A percentile compares a stretch with the other conserved stretches of the same genome.
Evolutionary conservation across 495 filamentous ascomycete genomes (phyloP).

Genomic region (Delitschia confertaspora): DNA sequence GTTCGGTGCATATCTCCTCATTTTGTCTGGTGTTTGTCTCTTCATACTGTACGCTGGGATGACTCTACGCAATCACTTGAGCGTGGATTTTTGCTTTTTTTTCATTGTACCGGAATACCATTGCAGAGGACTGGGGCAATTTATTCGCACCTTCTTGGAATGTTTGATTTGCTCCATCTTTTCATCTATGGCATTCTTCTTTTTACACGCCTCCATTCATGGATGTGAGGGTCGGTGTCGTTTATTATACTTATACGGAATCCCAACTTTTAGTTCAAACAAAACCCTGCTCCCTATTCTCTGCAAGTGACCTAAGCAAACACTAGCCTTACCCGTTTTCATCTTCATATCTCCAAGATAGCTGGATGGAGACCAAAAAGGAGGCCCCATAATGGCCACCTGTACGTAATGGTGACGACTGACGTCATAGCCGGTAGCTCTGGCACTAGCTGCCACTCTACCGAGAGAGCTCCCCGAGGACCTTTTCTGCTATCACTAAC

Average conservation of each 20-base stretch:
- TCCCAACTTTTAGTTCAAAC: slow-evolving; percentile 12
- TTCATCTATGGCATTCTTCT: slow-evolving; percentile 6
- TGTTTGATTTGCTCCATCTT: slow-evolving; percentile 18
- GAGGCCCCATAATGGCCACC: background rate
- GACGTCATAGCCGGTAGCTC: too few species aligned
- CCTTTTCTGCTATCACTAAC: background rate
- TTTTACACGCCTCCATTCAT: slow-evolving; percentile 26
- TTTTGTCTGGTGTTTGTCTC: slow-evolving; percentile 18
- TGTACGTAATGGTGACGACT: slow-evolving; percentile 3
- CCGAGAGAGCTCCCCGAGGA: background rate
- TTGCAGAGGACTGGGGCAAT: slow-evolving; percentile 3
- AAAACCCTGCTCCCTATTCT: background rate
- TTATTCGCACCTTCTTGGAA: slow-evolving; percentile 17
- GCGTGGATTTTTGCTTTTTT: slow-evolving; percentile 15
- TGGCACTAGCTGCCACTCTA: too few species aligned
- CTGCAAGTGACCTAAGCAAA: background rate
- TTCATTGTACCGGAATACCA: slow-evolving; percentile 20
- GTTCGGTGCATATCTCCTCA: slow-evolving; percentile 24
- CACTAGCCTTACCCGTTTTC: background rate
- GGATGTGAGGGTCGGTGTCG: slow-evolving; percentile 19
- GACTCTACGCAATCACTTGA: slow-evolving; percentile 17
- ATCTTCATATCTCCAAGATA: background rate
- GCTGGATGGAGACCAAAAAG: background rate
- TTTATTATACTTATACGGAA: slow-evolving; percentile 9
- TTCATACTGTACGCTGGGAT: slow-evolving; percentile 29